Evolutionary conservation across 2,329 filamentous ascomycete species (phyloP).

Genomic region (Tolypocladium capitatum): DNA sequence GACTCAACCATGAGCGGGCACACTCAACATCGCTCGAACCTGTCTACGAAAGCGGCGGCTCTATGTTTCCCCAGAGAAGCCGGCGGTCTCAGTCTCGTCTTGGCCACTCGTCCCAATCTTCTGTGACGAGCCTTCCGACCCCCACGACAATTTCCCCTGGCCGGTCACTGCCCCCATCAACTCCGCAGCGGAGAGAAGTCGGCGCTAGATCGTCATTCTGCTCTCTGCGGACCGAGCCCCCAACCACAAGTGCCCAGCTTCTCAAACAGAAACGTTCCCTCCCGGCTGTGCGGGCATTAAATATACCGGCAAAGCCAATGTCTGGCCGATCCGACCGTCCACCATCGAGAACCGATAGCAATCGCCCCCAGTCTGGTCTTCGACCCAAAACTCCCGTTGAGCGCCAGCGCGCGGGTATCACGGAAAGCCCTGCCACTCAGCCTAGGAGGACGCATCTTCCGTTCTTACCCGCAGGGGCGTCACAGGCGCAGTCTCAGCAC

Average conservation of each 20-base stretch:
- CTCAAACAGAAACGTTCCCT: slow-evolving; percentile 53
- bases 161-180: slow-evolving; percentile 39
- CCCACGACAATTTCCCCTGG: slow-evolving; percentile 44
- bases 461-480: slow-evolving; percentile 67
- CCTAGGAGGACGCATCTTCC: slow-evolving; percentile 51
- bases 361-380: slow-evolving; percentile 35
- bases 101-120: slow-evolving; percentile 57
- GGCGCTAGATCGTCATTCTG: slow-evolving; percentile 39
- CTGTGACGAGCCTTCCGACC: slow-evolving; percentile 48
- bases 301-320: slow-evolving; percentile 37
- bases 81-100: slow-evolving; percentile 55
- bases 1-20: slow-evolving; percentile 59
- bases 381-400: slow-evolving; percentile 64
- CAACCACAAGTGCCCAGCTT: slow-evolving; percentile 53
- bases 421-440: slow-evolving; percentile 37
- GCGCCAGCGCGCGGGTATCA: slow-evolving; percentile 32
- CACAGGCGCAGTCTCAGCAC: slow-evolving; percentile 66
- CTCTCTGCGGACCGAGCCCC: slow-evolving; percentile 44
- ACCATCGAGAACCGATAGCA: slow-evolving; percentile 41
- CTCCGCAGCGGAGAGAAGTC: slow-evolving; percentile 48
- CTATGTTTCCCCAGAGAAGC: slow-evolving; percentile 43
- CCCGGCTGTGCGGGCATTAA: slow-evolving; percentile 40
- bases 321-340: slow-evolving; percentile 41
- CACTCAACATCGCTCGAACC: slow-evolving; percentile 69
- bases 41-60: slow-evolving; percentile 77